A percentile compares a stretch with the other conserved stretches of the same genome.
Conservation (phyloP, 192 early-diverging fungal species). For the Umbelopsis vinacea region DNA sequence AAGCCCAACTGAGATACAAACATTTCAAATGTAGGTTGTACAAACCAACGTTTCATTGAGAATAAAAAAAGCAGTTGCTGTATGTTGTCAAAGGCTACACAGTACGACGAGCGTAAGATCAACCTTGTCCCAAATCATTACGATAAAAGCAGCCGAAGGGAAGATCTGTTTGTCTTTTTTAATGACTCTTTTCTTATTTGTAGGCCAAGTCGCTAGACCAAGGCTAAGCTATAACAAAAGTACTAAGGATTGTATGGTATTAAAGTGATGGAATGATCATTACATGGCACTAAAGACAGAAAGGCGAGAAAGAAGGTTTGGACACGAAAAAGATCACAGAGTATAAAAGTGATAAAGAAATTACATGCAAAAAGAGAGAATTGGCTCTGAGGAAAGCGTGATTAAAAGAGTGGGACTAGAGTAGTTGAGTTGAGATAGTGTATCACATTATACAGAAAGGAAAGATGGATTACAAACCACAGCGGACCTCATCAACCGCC, state of each 20-base stretch:
- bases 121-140: too few relatives aligned
- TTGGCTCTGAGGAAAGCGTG: not conserved
- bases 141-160: too few relatives aligned
- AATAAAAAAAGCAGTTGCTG: too few relatives aligned
- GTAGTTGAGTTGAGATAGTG: not conserved
- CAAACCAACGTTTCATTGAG: too few relatives aligned
- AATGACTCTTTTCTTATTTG: too few relatives aligned
- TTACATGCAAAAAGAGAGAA: not conserved
- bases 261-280: not conserved
- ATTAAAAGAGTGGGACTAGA: not conserved
- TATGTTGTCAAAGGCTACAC: not conserved
- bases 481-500: slow-evolving; percentile 9
- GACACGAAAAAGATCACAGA: not conserved
- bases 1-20: too few relatives aligned
- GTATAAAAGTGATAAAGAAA: slow-evolving; percentile 1
- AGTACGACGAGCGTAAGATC: not conserved
- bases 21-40: not conserved
- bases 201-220: too few relatives aligned
- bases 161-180: too few relatives aligned
- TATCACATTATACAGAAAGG: slow-evolving; percentile 7
- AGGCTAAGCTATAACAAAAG: not conserved
- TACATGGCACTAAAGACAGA: not conserved
- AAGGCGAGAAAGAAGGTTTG: not conserved
- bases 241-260: not conserved
- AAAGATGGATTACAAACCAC: slow-evolving; percentile 10